Percentiles rank a stretch among this genome's conserved stretches.
Conservation (phyloP, 495 filamentous ascomycete species). For the Rostrohypoxylon terebratum region DNA sequence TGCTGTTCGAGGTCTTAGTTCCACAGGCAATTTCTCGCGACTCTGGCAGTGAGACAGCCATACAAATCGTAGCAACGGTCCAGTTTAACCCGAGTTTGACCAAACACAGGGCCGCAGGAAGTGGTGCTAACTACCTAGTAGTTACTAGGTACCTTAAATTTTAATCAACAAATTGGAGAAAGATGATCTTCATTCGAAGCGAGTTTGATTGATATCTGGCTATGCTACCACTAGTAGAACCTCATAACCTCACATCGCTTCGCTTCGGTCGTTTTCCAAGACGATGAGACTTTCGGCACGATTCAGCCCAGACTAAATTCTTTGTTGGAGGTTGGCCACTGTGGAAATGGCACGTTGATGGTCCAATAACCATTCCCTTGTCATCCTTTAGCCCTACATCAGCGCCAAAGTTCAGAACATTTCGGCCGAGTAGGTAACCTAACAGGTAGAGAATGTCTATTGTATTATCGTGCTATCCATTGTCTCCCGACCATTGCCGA, state of each 20-base stretch:
- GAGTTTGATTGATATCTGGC: slow-evolving; percentile 22
- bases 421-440: slow-evolving; percentile 31
- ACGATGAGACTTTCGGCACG: slow-evolving; percentile 4
- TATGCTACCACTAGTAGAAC: slow-evolving; percentile 9
- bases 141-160: too few species aligned
- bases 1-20: slow-evolving; percentile 21
- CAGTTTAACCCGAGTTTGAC: slow-evolving; percentile 19
- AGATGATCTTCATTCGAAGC: slow-evolving; percentile 27
- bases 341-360: slow-evolving; percentile 9
- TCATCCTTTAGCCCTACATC: slow-evolving; percentile 16
- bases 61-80: slow-evolving; percentile 2
- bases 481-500: slow-evolving; percentile 12
- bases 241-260: neutral
- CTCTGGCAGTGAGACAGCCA: slow-evolving; percentile 15
- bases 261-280: slow-evolving; percentile 15
- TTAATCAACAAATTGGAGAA: slow-evolving; percentile 16
- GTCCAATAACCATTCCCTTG: slow-evolving; percentile 2
- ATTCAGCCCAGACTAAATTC: slow-evolving; percentile 20
- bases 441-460: slow-evolving; percentile 21
- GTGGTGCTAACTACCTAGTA: slow-evolving; percentile 17
- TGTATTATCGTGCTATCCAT: neutral
- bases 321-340: slow-evolving; percentile 2
- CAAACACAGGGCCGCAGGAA: slow-evolving; percentile 2
- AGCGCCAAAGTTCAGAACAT: slow-evolving; percentile 5
- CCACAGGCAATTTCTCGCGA: slow-evolving; percentile 43